phyloP scores from a whole-genome alignment of 2,329 filamentous ascomycete genomes.

The Sclerotinia nivalis region DNA sequence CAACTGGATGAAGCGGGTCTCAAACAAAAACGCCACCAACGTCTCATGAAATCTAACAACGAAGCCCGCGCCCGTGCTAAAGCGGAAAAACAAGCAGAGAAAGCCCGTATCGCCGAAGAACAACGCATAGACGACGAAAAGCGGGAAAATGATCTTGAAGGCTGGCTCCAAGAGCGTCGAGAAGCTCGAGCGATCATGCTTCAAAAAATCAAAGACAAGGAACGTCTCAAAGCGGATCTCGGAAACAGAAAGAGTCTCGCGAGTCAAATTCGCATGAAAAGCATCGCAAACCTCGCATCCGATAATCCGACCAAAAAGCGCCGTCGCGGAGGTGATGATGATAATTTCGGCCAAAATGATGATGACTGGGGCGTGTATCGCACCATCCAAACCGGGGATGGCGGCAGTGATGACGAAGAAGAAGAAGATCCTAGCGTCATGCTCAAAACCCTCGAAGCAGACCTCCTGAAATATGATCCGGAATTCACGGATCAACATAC shows the following conservation, averaged over 20 bases:
- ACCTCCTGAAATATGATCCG: conserved; percentile 83
- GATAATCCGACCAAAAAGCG: conserved; percentile 84
- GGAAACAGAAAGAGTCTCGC: conserved; percentile 96
- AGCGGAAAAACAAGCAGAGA: conserved; percentile 91
- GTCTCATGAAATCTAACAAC: conserved; percentile 90
- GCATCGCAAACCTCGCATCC: conserved; percentile 90
- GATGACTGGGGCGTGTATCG: conserved; percentile 98
- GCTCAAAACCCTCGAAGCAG: conserved; percentile 76
- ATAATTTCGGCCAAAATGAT: conserved; percentile 95
- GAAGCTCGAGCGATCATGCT: conserved; percentile 69
- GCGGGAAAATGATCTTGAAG: conserved; percentile 79
- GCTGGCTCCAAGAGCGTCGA: conserved; percentile 82
- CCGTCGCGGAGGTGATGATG: conserved; percentile 84
- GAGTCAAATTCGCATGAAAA: conserved; percentile 97
- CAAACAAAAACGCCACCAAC: conserved; percentile 91
- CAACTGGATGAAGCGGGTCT: conserved; percentile 87
- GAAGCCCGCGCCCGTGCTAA: conserved; percentile 93
- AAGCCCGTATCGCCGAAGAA: conserved; percentile 78
- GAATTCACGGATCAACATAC: conserved; percentile 91
- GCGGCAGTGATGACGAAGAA: conserved; percentile 86
- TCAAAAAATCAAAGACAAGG: conserved; percentile 87
- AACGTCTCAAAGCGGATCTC: conserved; percentile 88
- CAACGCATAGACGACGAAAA: conserved; percentile 81
- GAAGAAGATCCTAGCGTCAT: conserved; percentile 79
- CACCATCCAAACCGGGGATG: conserved; percentile 80